Conservation (phyloP, 1,284 basidiomycete genomes). For the Tilletia caries region DNA sequence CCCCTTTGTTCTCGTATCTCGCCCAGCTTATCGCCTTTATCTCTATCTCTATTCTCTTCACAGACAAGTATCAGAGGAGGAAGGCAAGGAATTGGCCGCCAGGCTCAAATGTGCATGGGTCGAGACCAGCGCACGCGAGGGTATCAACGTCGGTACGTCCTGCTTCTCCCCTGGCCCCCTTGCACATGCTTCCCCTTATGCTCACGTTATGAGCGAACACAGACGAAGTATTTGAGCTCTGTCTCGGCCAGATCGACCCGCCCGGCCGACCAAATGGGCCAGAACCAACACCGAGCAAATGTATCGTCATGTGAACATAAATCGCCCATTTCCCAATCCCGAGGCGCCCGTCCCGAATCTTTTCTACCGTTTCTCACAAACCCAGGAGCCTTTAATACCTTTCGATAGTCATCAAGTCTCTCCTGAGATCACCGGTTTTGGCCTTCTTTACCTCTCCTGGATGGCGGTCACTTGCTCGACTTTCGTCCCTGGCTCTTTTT, state of each 20-base stretch:
- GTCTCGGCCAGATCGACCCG: constrained; percentile 48
- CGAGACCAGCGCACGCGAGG: constrained; percentile 50
- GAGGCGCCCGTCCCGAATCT: neutral
- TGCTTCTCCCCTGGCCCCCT: neutral
- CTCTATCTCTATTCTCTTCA: neutral
- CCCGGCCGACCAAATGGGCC: constrained; percentile 37
- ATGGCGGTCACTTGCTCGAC: no score
- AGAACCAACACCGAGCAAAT: constrained; percentile 47
- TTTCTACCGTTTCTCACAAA: neutral
- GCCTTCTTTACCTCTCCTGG: no score
- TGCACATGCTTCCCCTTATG: neutral
- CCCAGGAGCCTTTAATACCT: no score
- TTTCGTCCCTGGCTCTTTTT: no score
- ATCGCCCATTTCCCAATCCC: neutral
- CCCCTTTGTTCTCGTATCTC: neutral
- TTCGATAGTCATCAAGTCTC: no score
- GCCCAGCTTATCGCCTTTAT: neutral
- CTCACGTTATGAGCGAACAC: neutral
- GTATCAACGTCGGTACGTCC: constrained; percentile 45
- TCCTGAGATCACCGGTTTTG: no score
- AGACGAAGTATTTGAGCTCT: constrained; percentile 50
- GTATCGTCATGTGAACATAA: constrained; percentile 40
- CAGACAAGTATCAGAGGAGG: constrained; percentile 49
- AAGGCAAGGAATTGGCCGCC: constrained; percentile 48
- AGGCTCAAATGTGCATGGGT: constrained; percentile 48